These are phyloP conservation scores for Suillus subalutaceus DNA, from an alignment of 768 basidiomycete genomes.

Conservation along the genomic window DNA sequence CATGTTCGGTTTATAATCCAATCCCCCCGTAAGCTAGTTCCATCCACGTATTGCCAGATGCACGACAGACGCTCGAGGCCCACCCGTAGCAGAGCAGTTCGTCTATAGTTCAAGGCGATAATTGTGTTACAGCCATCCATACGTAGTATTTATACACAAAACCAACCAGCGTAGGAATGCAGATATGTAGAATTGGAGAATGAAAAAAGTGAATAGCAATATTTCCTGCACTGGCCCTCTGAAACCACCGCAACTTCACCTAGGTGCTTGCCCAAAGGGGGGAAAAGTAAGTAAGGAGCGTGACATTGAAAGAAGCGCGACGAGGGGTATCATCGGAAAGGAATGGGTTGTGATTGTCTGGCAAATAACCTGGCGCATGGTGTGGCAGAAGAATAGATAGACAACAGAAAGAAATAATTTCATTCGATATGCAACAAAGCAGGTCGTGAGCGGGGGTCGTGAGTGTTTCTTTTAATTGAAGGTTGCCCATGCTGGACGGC, in stretches of 20 bases:
- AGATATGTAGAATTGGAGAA: conserved; percentile 28
- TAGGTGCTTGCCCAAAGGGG: conserved; percentile 22
- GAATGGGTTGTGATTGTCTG: conserved; percentile 26
- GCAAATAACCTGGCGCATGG: conserved; percentile 28
- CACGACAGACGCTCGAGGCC: too few species aligned
- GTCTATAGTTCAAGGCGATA: conserved; percentile 38
- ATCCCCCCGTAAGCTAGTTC: too few species aligned
- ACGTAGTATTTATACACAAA: conserved; percentile 45
- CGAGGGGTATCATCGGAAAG: conserved; percentile 38
- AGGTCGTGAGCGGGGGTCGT: conserved; percentile 48
- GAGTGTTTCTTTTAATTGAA: conserved; percentile 57
- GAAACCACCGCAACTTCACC: conserved; percentile 26
- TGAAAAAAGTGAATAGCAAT: conserved; percentile 24
- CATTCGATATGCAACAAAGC: conserved; percentile 34
- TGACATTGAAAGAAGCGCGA: conserved; percentile 18
- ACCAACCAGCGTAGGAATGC: conserved; percentile 34
- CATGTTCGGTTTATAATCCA: too few species aligned
- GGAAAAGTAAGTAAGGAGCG: conserved; percentile 20
- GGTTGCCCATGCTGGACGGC: conserved; percentile 71
- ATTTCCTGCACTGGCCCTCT: conserved; percentile 33
- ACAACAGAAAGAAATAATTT: conserved; percentile 35
- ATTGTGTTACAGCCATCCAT: conserved; percentile 40
- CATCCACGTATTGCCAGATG: too few species aligned
- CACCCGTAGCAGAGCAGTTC: conserved; percentile 16
- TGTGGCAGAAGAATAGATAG: conserved; percentile 35